Base-by-base conservation (phyloP, 2,329 filamentous ascomycete genomes). In the Ascocoryne sarcoides region DNA sequence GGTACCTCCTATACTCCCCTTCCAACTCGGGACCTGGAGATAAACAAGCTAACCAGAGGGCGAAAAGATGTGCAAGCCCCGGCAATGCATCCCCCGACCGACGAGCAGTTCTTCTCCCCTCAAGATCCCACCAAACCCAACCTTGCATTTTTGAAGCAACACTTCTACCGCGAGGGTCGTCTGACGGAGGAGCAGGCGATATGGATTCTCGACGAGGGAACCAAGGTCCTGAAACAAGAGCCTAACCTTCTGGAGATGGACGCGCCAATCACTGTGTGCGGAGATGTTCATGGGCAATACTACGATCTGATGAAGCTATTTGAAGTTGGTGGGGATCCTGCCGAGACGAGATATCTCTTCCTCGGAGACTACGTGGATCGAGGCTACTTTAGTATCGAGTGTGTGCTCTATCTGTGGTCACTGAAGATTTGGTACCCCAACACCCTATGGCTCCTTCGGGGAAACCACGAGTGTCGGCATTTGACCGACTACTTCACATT, bases 401-500 rank as follows among this genome's bases (percentile, higher is more conserved):
- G 92, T 62, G 92, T 98, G 45, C 74, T 98, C 36, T 98, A 98
- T 64, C 77, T 98, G 18, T 98, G 92, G 92, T 84, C 83, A 23
- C 73, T 98, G 62, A 98, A 98, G 76, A 96, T 98, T 61, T 95
- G 94, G 78, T 98, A 96, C 62, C 92, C 92, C 39, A 88, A 96
- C 65, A 90, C 87, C 15, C 79, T 98, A 42, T 98, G 92, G 92
- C 74, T 98, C 54, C 77, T 98, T 53, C 85, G 92, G 57, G 92
- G 92, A 53, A 98, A 98, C 66, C 92, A 98, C 68, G 92, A 98
- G 68, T 98, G 92, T 65, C 83, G 92, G 58, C 92, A 98, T 70
- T 75, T 98, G 74, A 98, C 92, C 43, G 92, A 98, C 62, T 98
- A 98, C 73, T 98, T 98, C 68, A 98, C 92, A 46, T 98, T 98